Evolutionary conservation across 1,139 yeast genomes (phyloP).

Genomic region (Diutina sp.): DNA sequence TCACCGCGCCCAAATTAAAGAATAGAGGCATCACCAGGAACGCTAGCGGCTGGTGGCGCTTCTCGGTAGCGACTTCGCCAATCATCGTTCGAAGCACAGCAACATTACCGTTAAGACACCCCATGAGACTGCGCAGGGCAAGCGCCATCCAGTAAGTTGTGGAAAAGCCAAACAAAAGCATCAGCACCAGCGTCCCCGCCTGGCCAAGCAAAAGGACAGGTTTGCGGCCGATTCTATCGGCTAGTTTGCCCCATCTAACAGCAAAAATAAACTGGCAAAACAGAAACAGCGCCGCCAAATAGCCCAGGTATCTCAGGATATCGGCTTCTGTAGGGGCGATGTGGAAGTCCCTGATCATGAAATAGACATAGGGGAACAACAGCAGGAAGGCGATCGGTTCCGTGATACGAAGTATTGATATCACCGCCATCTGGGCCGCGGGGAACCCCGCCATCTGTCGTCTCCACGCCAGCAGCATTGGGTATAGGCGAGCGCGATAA

Average conservation of each 20-base stretch:
- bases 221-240: slow-evolving; percentile 48
- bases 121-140: slow-evolving; percentile 37
- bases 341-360: slow-evolving; percentile 47
- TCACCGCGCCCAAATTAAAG: slow-evolving; percentile 39
- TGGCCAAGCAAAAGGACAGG: slow-evolving; percentile 39
- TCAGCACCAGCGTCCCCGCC: slow-evolving; percentile 33
- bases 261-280: slow-evolving; percentile 41
- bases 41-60: slow-evolving; percentile 33
- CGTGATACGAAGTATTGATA: slow-evolving; percentile 35
- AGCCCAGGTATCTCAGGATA: slow-evolving; percentile 45
- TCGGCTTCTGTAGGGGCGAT: slow-evolving; percentile 38
- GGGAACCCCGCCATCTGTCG: slow-evolving; percentile 31
- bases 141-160: slow-evolving; percentile 37
- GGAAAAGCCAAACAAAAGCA: slow-evolving; percentile 41
- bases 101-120: slow-evolving; percentile 48
- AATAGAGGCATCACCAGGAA: slow-evolving; percentile 47
- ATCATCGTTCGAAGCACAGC: slow-evolving; percentile 48
- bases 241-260: slow-evolving; percentile 44
- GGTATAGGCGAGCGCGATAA: not conserved
- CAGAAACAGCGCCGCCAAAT: slow-evolving; percentile 44
- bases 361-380: slow-evolving; percentile 50
- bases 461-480: slow-evolving; percentile 4
- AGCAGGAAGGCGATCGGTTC: slow-evolving; percentile 59
- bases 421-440: slow-evolving; percentile 32
- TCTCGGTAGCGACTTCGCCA: slow-evolving; percentile 46